Conservation (phyloP, 148 eudicot genomes). For the Simmondsia chinensis region DNA sequence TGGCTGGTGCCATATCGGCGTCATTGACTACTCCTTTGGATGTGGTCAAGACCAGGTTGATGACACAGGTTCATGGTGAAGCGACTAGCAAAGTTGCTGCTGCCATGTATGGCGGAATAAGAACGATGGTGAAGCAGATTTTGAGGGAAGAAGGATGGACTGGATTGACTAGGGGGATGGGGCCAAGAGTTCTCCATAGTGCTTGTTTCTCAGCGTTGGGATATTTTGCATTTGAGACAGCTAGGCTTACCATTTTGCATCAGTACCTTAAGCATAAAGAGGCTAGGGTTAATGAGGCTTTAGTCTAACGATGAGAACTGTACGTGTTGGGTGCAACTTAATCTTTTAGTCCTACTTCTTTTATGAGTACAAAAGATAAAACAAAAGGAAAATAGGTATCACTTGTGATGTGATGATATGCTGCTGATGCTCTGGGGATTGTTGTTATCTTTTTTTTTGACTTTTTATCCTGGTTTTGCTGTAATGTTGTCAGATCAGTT, state of each 20-base stretch:
- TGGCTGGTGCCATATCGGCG: constrained; percentile 90
- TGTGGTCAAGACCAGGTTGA: constrained; percentile 88
- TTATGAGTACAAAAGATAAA: no score
- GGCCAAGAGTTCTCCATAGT: constrained; percentile 86
- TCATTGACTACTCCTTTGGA: constrained; percentile 83
- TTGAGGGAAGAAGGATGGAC: constrained; percentile 80
- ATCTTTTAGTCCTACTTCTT: no score
- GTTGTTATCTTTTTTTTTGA: no score
- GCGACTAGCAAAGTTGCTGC: constrained; percentile 39
- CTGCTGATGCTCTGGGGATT: constrained; percentile 1
- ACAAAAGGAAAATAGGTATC: no score
- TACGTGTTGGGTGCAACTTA: neutral
- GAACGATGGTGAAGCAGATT: constrained; percentile 53
- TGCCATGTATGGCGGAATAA: constrained; percentile 38
- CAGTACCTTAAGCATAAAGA: constrained; percentile 58
- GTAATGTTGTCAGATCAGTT: constrained; percentile 3
- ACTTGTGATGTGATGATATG: no score
- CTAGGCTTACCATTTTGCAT: constrained; percentile 69
- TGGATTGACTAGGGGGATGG: constrained; percentile 86
- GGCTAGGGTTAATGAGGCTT: constrained; percentile 16
- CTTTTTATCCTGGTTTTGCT: constrained; percentile 1
- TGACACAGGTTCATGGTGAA: constrained; percentile 65
- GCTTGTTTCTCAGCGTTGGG: constrained; percentile 94
- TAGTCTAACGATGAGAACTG: neutral
- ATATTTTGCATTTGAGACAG: constrained; percentile 87